phyloP scores from a whole-genome alignment of 2,329 filamentous ascomycete genomes.

The Dactylonectria macrodidyma region DNA sequence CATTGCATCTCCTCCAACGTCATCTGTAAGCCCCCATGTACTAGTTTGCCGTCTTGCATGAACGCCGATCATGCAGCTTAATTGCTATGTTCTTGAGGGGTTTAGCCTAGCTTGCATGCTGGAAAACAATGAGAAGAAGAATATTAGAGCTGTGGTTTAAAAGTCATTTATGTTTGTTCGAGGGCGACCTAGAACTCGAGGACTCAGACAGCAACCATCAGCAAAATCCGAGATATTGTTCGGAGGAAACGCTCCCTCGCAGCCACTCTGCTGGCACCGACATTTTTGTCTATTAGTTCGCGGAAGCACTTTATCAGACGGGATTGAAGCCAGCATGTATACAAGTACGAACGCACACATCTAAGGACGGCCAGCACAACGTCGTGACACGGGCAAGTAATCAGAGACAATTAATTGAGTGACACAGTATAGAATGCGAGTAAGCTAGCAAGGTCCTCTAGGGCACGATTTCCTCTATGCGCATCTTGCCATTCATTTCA shows the following conservation, averaged over 20 bases:
- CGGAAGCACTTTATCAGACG: no score
- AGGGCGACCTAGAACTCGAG: no score
- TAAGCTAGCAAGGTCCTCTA: background rate
- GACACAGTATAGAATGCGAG: background rate
- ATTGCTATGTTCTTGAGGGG: background rate
- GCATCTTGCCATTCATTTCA: slow-evolving; percentile 2
- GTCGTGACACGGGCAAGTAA: background rate
- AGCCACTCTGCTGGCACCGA: no score
- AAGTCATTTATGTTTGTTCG: no score
- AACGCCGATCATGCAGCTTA: background rate
- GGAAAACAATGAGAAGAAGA: background rate
- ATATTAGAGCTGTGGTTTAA: no score
- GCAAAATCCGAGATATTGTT: no score
- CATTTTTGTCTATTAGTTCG: no score
- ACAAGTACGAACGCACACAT: background rate
- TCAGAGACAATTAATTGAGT: background rate
- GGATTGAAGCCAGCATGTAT: background rate
- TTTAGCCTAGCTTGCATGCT: background rate
- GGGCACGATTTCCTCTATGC: background rate
- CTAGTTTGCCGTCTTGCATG: background rate
- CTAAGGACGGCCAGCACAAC: background rate
- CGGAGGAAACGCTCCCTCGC: no score
- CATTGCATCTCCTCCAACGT: background rate
- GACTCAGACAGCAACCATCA: no score
- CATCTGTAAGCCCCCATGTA: background rate